Conservation (phyloP, 495 filamentous ascomycete genomes). For the Xylaria intraflava region DNA sequence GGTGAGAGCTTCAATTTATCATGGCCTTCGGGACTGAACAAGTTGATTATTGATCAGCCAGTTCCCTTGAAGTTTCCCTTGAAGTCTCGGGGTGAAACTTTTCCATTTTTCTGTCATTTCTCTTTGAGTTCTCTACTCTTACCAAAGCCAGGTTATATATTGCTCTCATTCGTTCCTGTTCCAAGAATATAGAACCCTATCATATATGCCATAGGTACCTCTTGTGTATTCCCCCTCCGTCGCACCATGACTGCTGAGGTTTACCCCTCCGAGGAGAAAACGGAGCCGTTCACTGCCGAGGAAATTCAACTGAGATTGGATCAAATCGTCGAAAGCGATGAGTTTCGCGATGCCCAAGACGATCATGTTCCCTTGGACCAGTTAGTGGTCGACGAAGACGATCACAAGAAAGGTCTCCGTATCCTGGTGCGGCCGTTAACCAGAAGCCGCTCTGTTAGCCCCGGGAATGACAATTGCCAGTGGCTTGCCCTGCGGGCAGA, state of each 20-base stretch:
- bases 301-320: constrained; percentile 38
- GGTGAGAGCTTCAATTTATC: constrained; percentile 1
- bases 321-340: constrained; percentile 26
- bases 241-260: constrained; percentile 34
- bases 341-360: constrained; percentile 24
- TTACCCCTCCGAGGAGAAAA: constrained; percentile 42
- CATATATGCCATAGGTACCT: constrained; percentile 4
- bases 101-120: constrained; percentile 4
- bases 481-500: constrained; percentile 42
- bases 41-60: constrained; percentile 8
- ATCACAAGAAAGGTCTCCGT: constrained; percentile 36
- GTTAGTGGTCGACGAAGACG: constrained; percentile 36
- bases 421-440: constrained; percentile 43
- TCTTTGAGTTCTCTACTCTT: constrained; percentile 7
- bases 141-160: neutral
- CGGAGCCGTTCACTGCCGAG: constrained; percentile 44
- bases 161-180: constrained; percentile 2
- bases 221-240: neutral
- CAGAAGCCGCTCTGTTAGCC: constrained; percentile 40
- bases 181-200: neutral
- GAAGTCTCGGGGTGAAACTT: constrained; percentile 2
- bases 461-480: constrained; percentile 37
- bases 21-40: constrained; percentile 2
- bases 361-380: constrained; percentile 38
- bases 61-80: constrained; percentile 3